Conservation (phyloP, 805 yeast genomes). For the Starmera caribaea region DNA sequence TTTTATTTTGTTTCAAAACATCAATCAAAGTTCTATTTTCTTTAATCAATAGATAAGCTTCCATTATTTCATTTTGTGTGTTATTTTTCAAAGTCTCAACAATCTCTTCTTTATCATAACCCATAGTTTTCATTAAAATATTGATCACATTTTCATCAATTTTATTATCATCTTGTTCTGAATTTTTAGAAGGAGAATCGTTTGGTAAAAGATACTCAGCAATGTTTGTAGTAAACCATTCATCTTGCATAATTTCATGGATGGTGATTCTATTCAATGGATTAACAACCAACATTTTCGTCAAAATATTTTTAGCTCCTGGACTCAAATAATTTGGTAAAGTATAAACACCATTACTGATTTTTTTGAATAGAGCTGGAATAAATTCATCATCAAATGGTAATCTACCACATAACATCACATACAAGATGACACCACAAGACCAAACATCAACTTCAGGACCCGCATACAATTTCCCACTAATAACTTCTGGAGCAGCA, state of each 20-base stretch:
- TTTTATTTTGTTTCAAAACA: constrained; percentile 45
- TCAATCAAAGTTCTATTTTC: constrained; percentile 67
- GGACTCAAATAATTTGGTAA: constrained; percentile 77
- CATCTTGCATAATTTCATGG: constrained; percentile 85
- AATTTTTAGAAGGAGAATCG: constrained; percentile 22
- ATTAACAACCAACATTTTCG: constrained; percentile 88
- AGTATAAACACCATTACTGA: constrained; percentile 86
- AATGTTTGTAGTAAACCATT: constrained; percentile 80
- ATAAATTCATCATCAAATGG: constrained; percentile 96
- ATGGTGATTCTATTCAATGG: constrained; percentile 91
- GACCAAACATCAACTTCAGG: constrained; percentile 99
- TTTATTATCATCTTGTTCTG: constrained; percentile 20
- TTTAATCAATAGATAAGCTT: constrained; percentile 74
- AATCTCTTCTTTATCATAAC: constrained; percentile 79
- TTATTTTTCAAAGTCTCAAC: constrained; percentile 57
- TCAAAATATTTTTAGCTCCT: constrained; percentile 76
- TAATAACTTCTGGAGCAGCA: constrained; percentile 95
- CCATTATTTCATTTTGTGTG: constrained; percentile 64
- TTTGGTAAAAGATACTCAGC: constrained; percentile 68
- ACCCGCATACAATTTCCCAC: constrained; percentile 92
- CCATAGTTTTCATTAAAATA: constrained; percentile 76
- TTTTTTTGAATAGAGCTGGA: constrained; percentile 88
- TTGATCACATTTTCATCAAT: constrained; percentile 69
- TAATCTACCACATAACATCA: constrained; percentile 90
- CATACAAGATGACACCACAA: constrained; percentile 90